phyloP scores from a whole-genome alignment of 768 basidiomycete genomes.

The Trametes cinnabarina region DNA sequence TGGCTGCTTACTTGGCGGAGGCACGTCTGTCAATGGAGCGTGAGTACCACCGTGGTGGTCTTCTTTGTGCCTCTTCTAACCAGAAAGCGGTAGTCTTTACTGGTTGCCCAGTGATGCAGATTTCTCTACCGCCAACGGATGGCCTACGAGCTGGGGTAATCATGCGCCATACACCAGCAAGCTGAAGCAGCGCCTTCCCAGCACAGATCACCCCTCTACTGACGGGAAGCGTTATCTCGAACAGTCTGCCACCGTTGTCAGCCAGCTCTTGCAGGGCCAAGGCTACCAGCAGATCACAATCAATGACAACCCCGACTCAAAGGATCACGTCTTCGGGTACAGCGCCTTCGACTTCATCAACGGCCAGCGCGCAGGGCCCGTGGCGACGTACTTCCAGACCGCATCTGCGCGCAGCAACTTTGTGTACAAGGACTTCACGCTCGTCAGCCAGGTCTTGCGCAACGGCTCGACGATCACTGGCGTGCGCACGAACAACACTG shows the following conservation, averaged over 20 bases:
- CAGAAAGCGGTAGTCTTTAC: slow-evolving; percentile 38
- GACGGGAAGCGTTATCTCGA: slow-evolving; percentile 59
- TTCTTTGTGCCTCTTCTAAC: neutral
- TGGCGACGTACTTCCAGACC: slow-evolving; percentile 60
- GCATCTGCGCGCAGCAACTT: slow-evolving; percentile 53
- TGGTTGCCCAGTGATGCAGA: slow-evolving; percentile 54
- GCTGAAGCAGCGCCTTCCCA: slow-evolving; percentile 49
- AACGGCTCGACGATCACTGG: slow-evolving; percentile 55
- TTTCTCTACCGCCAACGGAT: slow-evolving; percentile 49
- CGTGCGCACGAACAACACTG: slow-evolving; percentile 59
- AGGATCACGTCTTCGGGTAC: slow-evolving; percentile 62
- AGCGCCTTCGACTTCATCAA: slow-evolving; percentile 38
- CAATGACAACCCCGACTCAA: slow-evolving; percentile 53
- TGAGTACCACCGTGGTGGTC: slow-evolving; percentile 36
- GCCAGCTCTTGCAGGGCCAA: slow-evolving; percentile 43
- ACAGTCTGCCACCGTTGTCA: slow-evolving; percentile 45
- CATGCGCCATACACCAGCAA: slow-evolving; percentile 50
- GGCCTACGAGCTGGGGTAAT: slow-evolving; percentile 54
- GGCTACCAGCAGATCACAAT: slow-evolving; percentile 54
- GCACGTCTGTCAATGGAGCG: slow-evolving; percentile 64
- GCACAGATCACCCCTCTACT: slow-evolving; percentile 56
- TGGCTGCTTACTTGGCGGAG: slow-evolving; percentile 63
- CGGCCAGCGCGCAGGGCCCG: slow-evolving; percentile 50
- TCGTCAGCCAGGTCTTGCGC: slow-evolving; percentile 53
- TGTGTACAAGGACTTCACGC: slow-evolving; percentile 46